Base-by-base conservation (phyloP, 192 early-diverging fungal genomes). In the Coemansia sp. region DNA sequence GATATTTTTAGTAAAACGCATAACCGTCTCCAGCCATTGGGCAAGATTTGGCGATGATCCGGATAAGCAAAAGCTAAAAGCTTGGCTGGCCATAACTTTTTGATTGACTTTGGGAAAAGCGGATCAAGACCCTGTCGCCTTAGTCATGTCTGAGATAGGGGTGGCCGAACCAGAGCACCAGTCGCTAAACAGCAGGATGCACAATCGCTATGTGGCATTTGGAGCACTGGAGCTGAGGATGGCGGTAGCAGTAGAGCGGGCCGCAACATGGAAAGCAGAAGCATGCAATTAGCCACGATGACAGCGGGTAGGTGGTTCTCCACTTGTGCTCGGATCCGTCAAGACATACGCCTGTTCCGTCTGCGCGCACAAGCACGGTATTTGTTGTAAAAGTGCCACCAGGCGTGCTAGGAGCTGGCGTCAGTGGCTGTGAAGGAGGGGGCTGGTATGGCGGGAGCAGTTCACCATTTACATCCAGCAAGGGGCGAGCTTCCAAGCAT, bases 311-410 rank as follows among this genome's bases (percentile, higher is more conserved):
- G n/a, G 50, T 25, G 1, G 54, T 61, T 50, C 56, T 67, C 77
- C 77, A 75, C 17, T 8, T 49, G 56, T 80, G 77, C 9, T 14
- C 48, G 2, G 46, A 20, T 7, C 77, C 77, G 32, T 67, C 66
- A 1, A 43, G 20, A 44, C 77, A 79, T 9, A 79, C 49, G 58
- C 72, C 72, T 3, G 72, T 63, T 49, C 77, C 77, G 46, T 79
- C 72, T 10, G 66, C 72, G 32, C 72, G 77, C 37, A 79, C 77
- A 25, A 79, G 51, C 6, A 79, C 71, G 2, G 57, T 51, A 25
- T 43, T 72, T 37, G 39, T 42, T 20, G 22, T 14, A 19, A 37
- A 41, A 38, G 19, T 69, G 44, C 10, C 53, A 67, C 8, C 13
- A 7, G 41, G 40, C 17, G 32, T 54, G 51, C 64, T 65, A 32